phyloP scores from a whole-genome alignment of 2,329 filamentous ascomycete species.

The Blastomyces percursus region DNA sequence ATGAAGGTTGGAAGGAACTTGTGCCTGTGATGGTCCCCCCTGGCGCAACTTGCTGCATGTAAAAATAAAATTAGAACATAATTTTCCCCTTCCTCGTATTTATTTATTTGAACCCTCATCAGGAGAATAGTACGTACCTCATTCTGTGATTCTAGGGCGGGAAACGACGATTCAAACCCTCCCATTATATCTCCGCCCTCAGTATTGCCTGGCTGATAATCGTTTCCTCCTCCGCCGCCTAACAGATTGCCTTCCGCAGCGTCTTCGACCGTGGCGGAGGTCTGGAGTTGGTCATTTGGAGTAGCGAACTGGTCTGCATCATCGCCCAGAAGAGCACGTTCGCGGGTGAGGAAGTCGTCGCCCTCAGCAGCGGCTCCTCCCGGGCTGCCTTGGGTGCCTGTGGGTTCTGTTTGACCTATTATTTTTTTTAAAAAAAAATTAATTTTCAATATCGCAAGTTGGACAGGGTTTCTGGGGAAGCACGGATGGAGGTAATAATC shows the following conservation, averaged over 20 bases:
- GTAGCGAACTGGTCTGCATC: constrained; percentile 86
- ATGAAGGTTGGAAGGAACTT: constrained; percentile 44
- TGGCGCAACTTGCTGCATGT: constrained; percentile 54
- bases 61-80: background rate
- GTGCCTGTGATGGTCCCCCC: constrained; percentile 71
- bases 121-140: constrained; percentile 46
- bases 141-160: constrained; percentile 64
- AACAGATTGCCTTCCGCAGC: constrained; percentile 62
- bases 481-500: constrained; percentile 16
- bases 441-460: background rate
- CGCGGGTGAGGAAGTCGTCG: constrained; percentile 81
- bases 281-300: constrained; percentile 47
- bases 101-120: background rate
- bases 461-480: background rate
- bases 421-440: too few species aligned
- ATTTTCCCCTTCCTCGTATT: background rate
- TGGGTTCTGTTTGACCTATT: constrained; percentile 15
- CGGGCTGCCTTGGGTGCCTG: constrained; percentile 17
- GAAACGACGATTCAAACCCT: constrained; percentile 81
- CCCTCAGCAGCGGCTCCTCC: constrained; percentile 39
- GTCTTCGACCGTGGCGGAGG: constrained; percentile 51
- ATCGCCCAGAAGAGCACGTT: constrained; percentile 81
- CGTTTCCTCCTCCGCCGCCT: constrained; percentile 46
- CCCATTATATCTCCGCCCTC: constrained; percentile 37
- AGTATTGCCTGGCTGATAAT: constrained; percentile 13